Percentiles rank a stretch among this genome's conserved stretches.
These are phyloP conservation scores for Acanthamoeba lenticulata DNA, from an alignment of 208 protist species.

Conservation along the genomic window DNA sequence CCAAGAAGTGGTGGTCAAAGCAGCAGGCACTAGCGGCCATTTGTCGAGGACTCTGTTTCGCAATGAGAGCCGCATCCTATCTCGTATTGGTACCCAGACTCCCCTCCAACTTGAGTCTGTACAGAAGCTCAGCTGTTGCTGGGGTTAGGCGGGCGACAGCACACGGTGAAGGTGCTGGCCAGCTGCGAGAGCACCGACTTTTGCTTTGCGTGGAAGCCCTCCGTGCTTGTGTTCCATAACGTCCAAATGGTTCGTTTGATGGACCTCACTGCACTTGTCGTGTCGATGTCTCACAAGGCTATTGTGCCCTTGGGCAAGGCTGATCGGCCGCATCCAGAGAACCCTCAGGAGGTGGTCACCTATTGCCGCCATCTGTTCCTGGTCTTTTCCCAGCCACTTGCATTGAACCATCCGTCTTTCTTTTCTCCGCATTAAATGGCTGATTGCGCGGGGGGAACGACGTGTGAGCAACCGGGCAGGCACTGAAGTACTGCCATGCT, in stretches of 20 bases:
- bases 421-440: too few species aligned
- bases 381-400: not conserved
- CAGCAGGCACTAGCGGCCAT: not conserved
- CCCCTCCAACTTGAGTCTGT: not conserved
- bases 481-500: not conserved
- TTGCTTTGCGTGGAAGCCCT: not conserved
- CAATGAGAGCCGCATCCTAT: not conserved
- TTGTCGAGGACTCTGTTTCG: not conserved
- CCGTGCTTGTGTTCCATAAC: not conserved
- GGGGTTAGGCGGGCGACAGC: not conserved
- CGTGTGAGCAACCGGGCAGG: too few species aligned
- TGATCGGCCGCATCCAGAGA: not conserved
- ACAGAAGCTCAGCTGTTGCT: not conserved
- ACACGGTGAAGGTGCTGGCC: not conserved
- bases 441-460: too few species aligned
- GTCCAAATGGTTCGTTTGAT: not conserved
- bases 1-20: not conserved
- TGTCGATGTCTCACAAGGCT: too few species aligned
- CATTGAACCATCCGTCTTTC: too few species aligned
- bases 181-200: not conserved
- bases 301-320: too few species aligned
- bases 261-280: not conserved
- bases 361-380: not conserved
- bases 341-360: not conserved
- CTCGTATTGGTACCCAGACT: not conserved